These are phyloP conservation scores for Trametes versicolor DNA, from an alignment of 1,284 basidiomycete species.

Conservation along the genomic window DNA sequence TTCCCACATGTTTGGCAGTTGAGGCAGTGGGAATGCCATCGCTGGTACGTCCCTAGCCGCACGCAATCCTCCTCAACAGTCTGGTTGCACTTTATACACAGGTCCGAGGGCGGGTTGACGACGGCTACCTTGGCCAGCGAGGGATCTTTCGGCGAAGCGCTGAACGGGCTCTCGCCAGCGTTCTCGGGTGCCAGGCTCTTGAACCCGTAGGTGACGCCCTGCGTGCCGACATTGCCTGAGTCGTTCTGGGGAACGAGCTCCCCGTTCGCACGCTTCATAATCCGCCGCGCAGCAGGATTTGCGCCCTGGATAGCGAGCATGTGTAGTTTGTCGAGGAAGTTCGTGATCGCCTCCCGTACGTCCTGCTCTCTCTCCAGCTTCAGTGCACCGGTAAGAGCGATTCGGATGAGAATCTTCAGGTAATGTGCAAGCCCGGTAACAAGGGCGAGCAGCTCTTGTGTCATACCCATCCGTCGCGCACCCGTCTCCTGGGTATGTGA, in stretches of 20 bases:
- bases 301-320: constrained; percentile 89
- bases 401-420: constrained; percentile 98
- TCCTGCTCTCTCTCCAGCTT: constrained; percentile 93
- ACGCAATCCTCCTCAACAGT: constrained; percentile 99
- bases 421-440: constrained; percentile 99
- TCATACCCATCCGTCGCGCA: constrained; percentile 92
- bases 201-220: constrained; percentile 88
- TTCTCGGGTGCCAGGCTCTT: constrained; percentile 88
- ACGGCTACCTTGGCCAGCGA: constrained; percentile 58
- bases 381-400: constrained; percentile 95
- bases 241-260: constrained; percentile 59
- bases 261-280: constrained; percentile 74
- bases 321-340: constrained; percentile 93
- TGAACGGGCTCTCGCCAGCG: constrained; percentile 88
- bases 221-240: constrained; percentile 72
- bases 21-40: constrained; percentile 96
- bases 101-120: constrained; percentile 82
- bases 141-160: constrained; percentile 53
- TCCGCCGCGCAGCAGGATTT: constrained; percentile 78
- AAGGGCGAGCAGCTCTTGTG: constrained; percentile 96
- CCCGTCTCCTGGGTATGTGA: constrained; percentile 97
- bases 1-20: constrained; percentile 86
- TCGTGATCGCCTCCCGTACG: constrained; percentile 85
- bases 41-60: constrained; percentile 90
- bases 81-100: constrained; percentile 88